phyloP scores from a whole-genome alignment of 306 rosid species.

The Mimosa pudica region DNA sequence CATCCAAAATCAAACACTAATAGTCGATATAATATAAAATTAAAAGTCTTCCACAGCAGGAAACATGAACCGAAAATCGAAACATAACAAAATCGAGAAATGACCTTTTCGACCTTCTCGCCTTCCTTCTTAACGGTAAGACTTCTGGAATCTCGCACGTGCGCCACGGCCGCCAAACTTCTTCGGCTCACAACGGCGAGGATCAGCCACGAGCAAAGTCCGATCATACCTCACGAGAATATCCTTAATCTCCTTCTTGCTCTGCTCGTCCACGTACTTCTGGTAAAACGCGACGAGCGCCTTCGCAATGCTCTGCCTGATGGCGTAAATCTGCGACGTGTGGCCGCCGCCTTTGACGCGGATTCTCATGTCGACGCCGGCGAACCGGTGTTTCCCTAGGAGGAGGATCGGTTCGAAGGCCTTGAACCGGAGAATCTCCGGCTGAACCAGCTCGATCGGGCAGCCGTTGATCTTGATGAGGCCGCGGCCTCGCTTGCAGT shows the following conservation, averaged over 20 bases:
- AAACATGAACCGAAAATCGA: conserved; percentile 44
- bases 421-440: conserved; percentile 85
- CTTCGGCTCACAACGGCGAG: conserved; percentile 92
- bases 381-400: conserved; percentile 66
- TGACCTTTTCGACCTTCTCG: conserved; percentile 4
- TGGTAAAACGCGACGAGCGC: conserved; percentile 83
- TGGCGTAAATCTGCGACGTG: conserved; percentile 89
- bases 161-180: conserved; percentile 99
- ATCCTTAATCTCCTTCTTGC: conserved; percentile 91
- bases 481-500: conserved; percentile 89
- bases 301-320: conserved; percentile 82
- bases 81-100: conserved; percentile 3
- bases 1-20: conserved; percentile 14
- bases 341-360: conserved; percentile 88
- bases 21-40: neutral
- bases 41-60: conserved; percentile 44
- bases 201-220: conserved; percentile 83
- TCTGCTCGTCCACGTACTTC: conserved; percentile 88
- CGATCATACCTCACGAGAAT: conserved; percentile 74
- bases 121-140: conserved; percentile 62
- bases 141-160: conserved; percentile 91
- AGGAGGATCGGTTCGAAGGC: conserved; percentile 83
- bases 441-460: conserved; percentile 81
- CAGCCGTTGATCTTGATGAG: conserved; percentile 86
- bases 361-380: conserved; percentile 82